These are phyloP conservation scores for Cyclanthera cordifolia DNA, from an alignment of 306 rosid genomes.

Conservation along the genomic window DNA sequence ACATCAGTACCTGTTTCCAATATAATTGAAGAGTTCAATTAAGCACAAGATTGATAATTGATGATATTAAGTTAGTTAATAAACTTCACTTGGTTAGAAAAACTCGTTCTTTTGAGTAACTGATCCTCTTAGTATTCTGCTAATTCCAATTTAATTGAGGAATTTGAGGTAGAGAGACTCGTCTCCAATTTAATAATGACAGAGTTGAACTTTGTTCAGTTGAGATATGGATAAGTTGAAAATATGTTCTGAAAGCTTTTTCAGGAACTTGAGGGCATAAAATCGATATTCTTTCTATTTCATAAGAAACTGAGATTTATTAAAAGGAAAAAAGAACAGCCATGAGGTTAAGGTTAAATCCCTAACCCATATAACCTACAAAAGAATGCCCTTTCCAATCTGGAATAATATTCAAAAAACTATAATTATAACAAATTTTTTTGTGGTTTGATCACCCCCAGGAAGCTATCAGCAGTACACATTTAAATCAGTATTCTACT, in stretches of 20 bases:
- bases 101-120: neutral
- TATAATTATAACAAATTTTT: no score
- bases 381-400: neutral
- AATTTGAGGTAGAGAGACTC: neutral
- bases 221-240: neutral
- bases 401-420: neutral
- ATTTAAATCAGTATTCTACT: no score
- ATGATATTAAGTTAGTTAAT: neutral
- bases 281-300: neutral
- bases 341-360: neutral
- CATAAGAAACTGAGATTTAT: neutral
- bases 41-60: neutral
- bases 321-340: neutral
- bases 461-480: no score
- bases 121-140: neutral
- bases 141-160: neutral
- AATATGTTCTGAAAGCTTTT: neutral
- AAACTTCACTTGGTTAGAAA: neutral
- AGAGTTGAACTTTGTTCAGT: neutral
- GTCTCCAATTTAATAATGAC: neutral
- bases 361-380: neutral
- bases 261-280: neutral
- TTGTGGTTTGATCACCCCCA: neutral
- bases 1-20: slow-evolving; percentile 40
- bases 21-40: neutral